Conservation (phyloP, 176 grass and related monocot species). For the Aegilops bicornis region DNA sequence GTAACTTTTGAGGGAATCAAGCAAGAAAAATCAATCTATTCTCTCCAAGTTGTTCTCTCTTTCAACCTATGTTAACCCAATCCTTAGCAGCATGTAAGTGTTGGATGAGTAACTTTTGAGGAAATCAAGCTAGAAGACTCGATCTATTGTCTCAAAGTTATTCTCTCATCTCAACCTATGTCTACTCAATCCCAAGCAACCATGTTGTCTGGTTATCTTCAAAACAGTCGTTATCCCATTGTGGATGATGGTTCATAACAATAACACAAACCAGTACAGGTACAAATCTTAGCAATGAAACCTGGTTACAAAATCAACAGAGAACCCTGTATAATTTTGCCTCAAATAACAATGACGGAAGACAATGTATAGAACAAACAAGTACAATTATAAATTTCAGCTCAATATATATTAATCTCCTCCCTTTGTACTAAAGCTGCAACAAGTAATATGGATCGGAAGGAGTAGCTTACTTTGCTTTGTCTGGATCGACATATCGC, state of each 20-base stretch:
- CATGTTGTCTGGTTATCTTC: not conserved
- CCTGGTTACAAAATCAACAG: not conserved
- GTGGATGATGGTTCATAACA: constrained; percentile 1
- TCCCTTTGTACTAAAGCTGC: too few species aligned
- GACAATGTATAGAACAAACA: not conserved
- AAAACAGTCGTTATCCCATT: not conserved
- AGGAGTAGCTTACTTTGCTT: constrained; percentile 63
- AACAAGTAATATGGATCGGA: too few species aligned
- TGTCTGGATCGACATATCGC: constrained; percentile 61
- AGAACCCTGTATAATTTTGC: not conserved
- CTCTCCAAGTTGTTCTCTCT: not conserved
- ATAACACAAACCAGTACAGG: constrained; percentile 5
- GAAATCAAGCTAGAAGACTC: not conserved
- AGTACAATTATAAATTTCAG: not conserved
- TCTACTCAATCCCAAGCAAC: not conserved
- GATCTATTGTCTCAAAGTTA: not conserved
- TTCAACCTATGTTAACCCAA: not conserved
- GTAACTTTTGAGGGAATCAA: constrained; percentile 2
- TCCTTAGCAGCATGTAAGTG: not conserved
- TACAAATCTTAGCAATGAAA: constrained; percentile 5
- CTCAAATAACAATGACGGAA: not conserved
- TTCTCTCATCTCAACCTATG: constrained; percentile 12
- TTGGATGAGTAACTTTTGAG: not conserved
- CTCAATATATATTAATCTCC: not conserved
- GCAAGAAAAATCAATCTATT: constrained; percentile 7